Evolutionary conservation across 2,329 filamentous ascomycete genomes (phyloP), one percentile per base, ranked within the genome.

Genomic region (Pseudovirgaria hyperparasitica): DNA sequence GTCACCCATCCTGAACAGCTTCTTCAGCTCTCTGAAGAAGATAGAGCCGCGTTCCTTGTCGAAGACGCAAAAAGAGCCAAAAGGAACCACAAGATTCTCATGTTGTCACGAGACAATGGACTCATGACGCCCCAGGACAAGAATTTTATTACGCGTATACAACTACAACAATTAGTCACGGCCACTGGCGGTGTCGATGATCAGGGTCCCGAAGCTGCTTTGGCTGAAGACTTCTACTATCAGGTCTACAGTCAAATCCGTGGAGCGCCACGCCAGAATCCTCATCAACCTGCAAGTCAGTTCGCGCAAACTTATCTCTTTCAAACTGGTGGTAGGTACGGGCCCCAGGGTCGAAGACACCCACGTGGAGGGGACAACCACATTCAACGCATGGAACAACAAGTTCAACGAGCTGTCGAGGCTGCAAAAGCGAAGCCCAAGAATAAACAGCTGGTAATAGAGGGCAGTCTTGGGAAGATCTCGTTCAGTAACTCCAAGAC

Each of bases 101-200:
- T 92, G 22, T 62, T 94, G 28, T 92, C 84, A 14, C 85, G 84
- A 57, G 85, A 92, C 44, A 98, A 98, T 46, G 90, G 90, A 14
- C 60, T 98, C 34, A 98, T 98, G 90, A 98, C 90, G 4, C 90
- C 90, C 1, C 87, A 96, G 49, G 90, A 98, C 58, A 98, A 98
- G 66, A 98, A 94, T 52, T 98, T 96, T 57, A 93, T 98, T 40
- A 96, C 90, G 5, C 76, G 90, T 11, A 98, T 98, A 38, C 90
- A 98, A 52, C 67, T 98, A 27, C 90, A 98, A 58, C 90, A 98
- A 51, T 70, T 98, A 19, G 82, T 98, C 28, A 76, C 87, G 8
- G 86, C 90, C 6, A 92, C 85, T 14, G 87, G 87, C 7, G 90
- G 85, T 43, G 70, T 85, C 4, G 77, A 77, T 28, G 85, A 92